Evolutionary conservation across 2,329 filamentous ascomycete genomes (phyloP).

Genomic region (Sarocladium brachiariae): DNA sequence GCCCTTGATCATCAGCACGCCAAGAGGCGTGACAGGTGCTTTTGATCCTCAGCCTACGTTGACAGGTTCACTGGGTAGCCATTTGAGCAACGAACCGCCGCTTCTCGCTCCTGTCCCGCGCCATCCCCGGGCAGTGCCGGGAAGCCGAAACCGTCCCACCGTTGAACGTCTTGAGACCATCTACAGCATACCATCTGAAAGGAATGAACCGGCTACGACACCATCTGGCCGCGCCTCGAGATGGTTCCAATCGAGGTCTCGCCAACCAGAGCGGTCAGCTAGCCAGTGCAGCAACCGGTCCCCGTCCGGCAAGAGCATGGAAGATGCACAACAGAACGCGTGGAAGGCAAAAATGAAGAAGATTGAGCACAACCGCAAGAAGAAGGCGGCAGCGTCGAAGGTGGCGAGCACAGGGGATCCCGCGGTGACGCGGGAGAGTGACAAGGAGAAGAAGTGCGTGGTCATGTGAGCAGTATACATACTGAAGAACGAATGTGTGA

Average conservation of each 20-base stretch:
- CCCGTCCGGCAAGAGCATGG: constrained; percentile 53
- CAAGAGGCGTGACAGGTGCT: constrained; percentile 45
- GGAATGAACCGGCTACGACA: background rate
- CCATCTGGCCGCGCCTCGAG: background rate
- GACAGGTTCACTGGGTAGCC: constrained; percentile 15
- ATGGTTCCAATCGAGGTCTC: constrained; percentile 23
- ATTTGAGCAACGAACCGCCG: constrained; percentile 32
- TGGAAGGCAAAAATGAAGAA: constrained; percentile 41
- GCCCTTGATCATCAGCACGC: constrained; percentile 56
- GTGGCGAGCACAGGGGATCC: constrained; percentile 36
- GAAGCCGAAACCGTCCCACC: constrained; percentile 32
- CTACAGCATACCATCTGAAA: constrained; percentile 30
- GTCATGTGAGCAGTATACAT: constrained; percentile 38
- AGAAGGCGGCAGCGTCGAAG: constrained; percentile 22
- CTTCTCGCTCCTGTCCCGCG: constrained; percentile 48
- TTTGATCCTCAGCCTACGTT: constrained; percentile 30
- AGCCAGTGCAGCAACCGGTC: constrained; percentile 38
- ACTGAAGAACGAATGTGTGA: background rate
- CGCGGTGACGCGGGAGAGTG: constrained; percentile 42
- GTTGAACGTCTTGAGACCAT: constrained; percentile 51
- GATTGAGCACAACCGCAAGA: constrained; percentile 30
- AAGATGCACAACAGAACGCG: constrained; percentile 51
- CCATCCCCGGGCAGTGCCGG: constrained; percentile 36
- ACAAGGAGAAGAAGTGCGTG: constrained; percentile 43
- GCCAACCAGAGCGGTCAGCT: constrained; percentile 20